Evolutionary conservation across 2,329 filamentous ascomycete genomes (phyloP).

Genomic region (Diaporthe australafricana): DNA sequence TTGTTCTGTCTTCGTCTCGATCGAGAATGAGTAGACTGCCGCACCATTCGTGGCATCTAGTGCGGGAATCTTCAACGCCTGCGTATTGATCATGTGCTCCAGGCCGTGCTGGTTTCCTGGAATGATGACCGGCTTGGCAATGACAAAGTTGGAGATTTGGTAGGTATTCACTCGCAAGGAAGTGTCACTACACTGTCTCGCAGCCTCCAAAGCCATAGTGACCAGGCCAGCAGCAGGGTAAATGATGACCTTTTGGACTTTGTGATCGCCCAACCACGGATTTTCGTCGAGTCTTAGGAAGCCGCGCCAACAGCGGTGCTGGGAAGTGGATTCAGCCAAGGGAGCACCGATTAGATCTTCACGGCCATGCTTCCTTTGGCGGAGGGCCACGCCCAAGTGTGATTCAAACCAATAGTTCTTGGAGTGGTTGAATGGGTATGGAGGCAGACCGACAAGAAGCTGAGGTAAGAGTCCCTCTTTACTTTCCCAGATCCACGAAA

Average conservation of each 20-base stretch:
- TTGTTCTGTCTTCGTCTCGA: slow-evolving; percentile 58
- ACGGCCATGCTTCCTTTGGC: slow-evolving; percentile 57
- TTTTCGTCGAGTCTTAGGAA: slow-evolving; percentile 61
- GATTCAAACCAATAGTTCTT: slow-evolving; percentile 66
- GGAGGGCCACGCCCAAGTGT: slow-evolving; percentile 55
- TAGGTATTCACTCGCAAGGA: slow-evolving; percentile 41
- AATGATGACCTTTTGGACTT: slow-evolving; percentile 61
- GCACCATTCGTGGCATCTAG: slow-evolving; percentile 29
- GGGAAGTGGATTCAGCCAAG: slow-evolving; percentile 55
- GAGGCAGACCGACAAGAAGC: slow-evolving; percentile 58
- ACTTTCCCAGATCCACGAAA: slow-evolving; percentile 45
- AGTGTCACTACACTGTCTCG: slow-evolving; percentile 47
- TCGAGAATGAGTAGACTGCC: slow-evolving; percentile 52
- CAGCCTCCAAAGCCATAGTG: slow-evolving; percentile 61
- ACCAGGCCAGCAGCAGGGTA: slow-evolving; percentile 64
- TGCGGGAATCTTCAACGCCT: slow-evolving; percentile 39
- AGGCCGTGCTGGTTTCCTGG: slow-evolving; percentile 59
- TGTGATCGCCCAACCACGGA: slow-evolving; percentile 64
- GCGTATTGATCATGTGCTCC: slow-evolving; percentile 62
- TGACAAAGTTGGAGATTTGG: slow-evolving; percentile 58
- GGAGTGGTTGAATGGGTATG: slow-evolving; percentile 66
- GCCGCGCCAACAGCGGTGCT: slow-evolving; percentile 61
- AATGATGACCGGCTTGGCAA: slow-evolving; percentile 64
- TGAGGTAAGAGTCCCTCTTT: slow-evolving; percentile 34
- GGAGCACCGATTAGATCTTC: slow-evolving; percentile 64